Evolutionary conservation across 2,329 filamentous ascomycete species (phyloP), one percentile per base, ranked within the genome.

Genomic region (Botrytis deweyae): DNA sequence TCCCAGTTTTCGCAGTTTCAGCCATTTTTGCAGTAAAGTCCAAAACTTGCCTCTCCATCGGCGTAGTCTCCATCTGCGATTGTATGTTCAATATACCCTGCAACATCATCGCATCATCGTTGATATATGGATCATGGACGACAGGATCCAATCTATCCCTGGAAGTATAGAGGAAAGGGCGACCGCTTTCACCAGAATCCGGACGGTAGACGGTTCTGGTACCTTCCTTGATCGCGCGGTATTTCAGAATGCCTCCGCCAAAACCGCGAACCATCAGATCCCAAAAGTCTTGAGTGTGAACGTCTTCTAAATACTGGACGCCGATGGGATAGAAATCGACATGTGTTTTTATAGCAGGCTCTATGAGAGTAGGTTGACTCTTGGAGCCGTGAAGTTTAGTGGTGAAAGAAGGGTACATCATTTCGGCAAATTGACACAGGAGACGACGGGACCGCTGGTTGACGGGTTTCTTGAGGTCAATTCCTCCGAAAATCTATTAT

Each of bases 211-310:
- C 14, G 1, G 42, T 9, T 16, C 66, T 42, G 0, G 66, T 68
- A 6, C 66, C 66, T 22, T 68, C 46, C 49, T 68, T 68, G 4
- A 16, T 10, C 2, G 25, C 22, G 20, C 49, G 66, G n/a, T 68
- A 68, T 68, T 68, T 49, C 20, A 68, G 4, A 33, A 68, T 68
- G 4, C 49, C 36, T 3, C 66, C 66, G 9, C 66, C 66, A 18
- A 68, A 68, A 7, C 36, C 36, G 5, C 66, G 66, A 42, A 68
- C 66, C 49, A 68, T 58, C 1, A 68, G 18, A 42, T 68, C 66
- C 66, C 66, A 68, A 29, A 68, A 68, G 16, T 58, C 66, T 29
- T 68, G 49, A 6, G 20, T 68, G 22, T 68, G 66, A 20, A 68
- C 49, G 8, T 68, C 66, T 58, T 68, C 66, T 7, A 58, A 16